A percentile compares a stretch with the other conserved stretches of the same genome.
Conservation (phyloP, 1,139 yeast genomes). For the Pichia cactophila region DNA sequence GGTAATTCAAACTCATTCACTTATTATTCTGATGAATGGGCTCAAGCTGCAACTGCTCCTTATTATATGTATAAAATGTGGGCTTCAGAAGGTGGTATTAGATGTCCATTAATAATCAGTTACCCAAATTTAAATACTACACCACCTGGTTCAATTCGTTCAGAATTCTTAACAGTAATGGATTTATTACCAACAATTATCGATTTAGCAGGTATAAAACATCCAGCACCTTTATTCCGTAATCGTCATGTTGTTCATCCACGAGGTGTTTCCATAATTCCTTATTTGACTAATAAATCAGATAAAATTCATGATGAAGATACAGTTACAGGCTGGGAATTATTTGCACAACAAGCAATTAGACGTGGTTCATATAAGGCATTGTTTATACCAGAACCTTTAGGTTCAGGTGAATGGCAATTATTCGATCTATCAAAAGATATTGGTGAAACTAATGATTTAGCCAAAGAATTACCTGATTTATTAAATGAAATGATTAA, state of each 20-base stretch:
- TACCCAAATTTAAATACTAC: constrained; percentile 31
- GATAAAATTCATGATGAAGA: constrained; percentile 36
- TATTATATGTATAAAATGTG: constrained; percentile 44
- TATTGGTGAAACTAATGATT: constrained; percentile 39
- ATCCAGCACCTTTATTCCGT: constrained; percentile 36
- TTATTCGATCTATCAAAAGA: constrained; percentile 38
- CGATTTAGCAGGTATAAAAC: constrained; percentile 39
- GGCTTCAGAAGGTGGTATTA: constrained; percentile 50
- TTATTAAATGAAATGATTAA: constrained; percentile 34
- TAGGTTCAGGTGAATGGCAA: constrained; percentile 45
- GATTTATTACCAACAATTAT: constrained; percentile 48
- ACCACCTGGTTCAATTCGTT: constrained; percentile 22
- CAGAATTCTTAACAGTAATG: constrained; percentile 48
- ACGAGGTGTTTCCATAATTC: constrained; percentile 38
- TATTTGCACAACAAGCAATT: constrained; percentile 49
- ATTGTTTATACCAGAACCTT: constrained; percentile 40
- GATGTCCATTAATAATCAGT: constrained; percentile 43
- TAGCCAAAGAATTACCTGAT: constrained; percentile 30
- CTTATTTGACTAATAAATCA: constrained; percentile 27
- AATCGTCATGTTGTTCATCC: constrained; percentile 36
- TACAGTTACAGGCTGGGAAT: constrained; percentile 51
- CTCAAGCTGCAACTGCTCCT: constrained; percentile 59
- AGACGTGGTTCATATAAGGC: constrained; percentile 46
- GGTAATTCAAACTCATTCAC: constrained; percentile 43
- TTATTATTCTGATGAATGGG: constrained; percentile 54